Evolutionary conservation across 1,139 yeast genomes (phyloP).

Genomic region (Blastobotrys aristatus): DNA sequence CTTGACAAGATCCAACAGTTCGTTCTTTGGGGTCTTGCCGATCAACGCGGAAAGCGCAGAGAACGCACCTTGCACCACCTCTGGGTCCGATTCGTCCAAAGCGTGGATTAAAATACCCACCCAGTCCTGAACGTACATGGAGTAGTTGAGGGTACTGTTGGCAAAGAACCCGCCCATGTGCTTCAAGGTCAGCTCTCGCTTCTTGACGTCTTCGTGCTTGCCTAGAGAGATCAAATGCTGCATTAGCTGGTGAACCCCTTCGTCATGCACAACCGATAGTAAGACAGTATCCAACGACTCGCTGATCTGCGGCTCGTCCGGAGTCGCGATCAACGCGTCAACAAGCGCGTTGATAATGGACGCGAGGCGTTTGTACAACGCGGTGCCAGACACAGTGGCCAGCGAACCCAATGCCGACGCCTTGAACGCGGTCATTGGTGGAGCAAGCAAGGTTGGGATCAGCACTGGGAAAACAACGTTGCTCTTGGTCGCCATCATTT

Average conservation of each 20-base stretch:
- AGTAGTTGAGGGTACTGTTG: slow-evolving; percentile 61
- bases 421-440: slow-evolving; percentile 80
- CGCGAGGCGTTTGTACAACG: slow-evolving; percentile 67
- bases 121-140: slow-evolving; percentile 71
- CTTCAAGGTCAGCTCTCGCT: slow-evolving; percentile 61
- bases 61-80: slow-evolving; percentile 66
- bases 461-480: slow-evolving; percentile 91
- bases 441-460: slow-evolving; percentile 74
- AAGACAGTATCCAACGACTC: slow-evolving; percentile 63
- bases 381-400: slow-evolving; percentile 86
- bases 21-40: slow-evolving; percentile 54
- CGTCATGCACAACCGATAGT: slow-evolving; percentile 68
- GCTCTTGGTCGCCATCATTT: slow-evolving; percentile 86
- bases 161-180: slow-evolving; percentile 71
- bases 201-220: slow-evolving; percentile 66
- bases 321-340: slow-evolving; percentile 46
- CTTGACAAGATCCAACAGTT: slow-evolving; percentile 67
- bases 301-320: slow-evolving; percentile 42
- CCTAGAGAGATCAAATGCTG: slow-evolving; percentile 73
- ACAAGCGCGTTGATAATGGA: slow-evolving; percentile 69
- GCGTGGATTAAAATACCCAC: slow-evolving; percentile 64
- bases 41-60: slow-evolving; percentile 61
- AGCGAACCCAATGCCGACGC: slow-evolving; percentile 84
- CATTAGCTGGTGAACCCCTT: slow-evolving; percentile 79
- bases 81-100: slow-evolving; percentile 63